Base-by-base conservation (phyloP, 352 stramenopile genomes). In the Pythium sp. region DNA sequence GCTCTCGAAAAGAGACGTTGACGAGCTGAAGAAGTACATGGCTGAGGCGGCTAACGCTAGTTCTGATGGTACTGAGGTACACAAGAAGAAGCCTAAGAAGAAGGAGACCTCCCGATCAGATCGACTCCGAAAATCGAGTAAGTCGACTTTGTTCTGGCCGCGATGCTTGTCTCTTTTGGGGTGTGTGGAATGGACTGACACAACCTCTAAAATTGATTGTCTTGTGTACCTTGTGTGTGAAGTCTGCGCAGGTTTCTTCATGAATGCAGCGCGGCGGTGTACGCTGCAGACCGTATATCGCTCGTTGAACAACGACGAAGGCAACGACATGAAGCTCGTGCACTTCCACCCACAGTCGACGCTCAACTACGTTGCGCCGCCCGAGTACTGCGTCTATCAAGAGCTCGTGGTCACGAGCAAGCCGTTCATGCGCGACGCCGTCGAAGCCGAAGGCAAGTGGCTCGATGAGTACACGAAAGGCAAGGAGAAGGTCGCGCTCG, bases 401-500 rank as follows among this genome's bases (percentile, higher is more conserved):
- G 83, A 94, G 62, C 79, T 94, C 43, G 84, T 93, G 30, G 72
- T 80, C 49, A 92, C 84, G 20, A 91, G 79, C 69, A 87, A 85
- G 14, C 78, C 79, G 15, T 94, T 89, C 64, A 82, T 94, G 77
- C 87, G 85, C 26, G 58, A 78, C 57, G 72, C 81, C 15, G 54
- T 92, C 6, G 72, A 74, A 47, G 79, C 90, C 1, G 79, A 90
- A 0, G 65, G 68, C 47, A 46, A 58, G 28, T 94, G 87, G 87
- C 66, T 94, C 5, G 74, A 79, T 7, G 28, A 77, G 18, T 89
- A 81, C 62, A 68, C 66, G 26, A 70, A 65, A 24, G 70, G 65
- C 38, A 84, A 83, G 43, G 12, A 74, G 6, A 32, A 71, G 4
- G 26, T 90, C 18, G 69, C 75, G 0, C 20, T 54, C 5, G n/a